These are phyloP conservation scores for Torulaspora gathmanii DNA, from an alignment of 805 yeast genomes.

Conservation along the genomic window DNA sequence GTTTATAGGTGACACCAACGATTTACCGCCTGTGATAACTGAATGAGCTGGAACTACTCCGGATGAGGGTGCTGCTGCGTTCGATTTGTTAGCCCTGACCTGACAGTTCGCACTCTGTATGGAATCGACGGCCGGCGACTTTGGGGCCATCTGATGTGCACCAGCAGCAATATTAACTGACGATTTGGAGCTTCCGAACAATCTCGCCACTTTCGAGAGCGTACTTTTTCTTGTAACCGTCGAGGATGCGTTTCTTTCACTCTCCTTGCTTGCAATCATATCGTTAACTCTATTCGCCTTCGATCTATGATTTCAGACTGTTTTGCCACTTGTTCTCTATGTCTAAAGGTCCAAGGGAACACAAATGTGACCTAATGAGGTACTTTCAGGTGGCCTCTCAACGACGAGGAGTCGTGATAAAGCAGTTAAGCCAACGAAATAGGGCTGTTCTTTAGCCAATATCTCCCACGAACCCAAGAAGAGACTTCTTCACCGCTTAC, in stretches of 20 bases:
- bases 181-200: conserved; percentile 9
- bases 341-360: neutral
- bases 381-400: neutral
- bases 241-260: conserved; percentile 1
- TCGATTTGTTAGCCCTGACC: neutral
- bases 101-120: conserved; percentile 1
- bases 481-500: neutral
- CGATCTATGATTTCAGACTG: neutral
- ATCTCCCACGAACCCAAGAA: neutral
- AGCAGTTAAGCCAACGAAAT: conserved; percentile 1
- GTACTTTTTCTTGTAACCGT: conserved; percentile 15
- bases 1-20: conserved; percentile 10
- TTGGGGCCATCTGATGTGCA: neutral
- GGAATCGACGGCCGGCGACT: neutral
- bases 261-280: conserved; percentile 3
- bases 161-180: conserved; percentile 1
- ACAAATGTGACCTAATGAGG: neutral
- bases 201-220: conserved; percentile 13
- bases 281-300: neutral
- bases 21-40: conserved; percentile 1
- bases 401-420: neutral
- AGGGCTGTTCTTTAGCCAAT: neutral
- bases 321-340: neutral
- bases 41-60: conserved; percentile 5
- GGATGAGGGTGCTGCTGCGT: conserved; percentile 1